Percentiles rank a stretch among this genome's conserved stretches.
Conservation (phyloP, 1,284 basidiomycete genomes). For the Heterobasidion parviporum region DNA sequence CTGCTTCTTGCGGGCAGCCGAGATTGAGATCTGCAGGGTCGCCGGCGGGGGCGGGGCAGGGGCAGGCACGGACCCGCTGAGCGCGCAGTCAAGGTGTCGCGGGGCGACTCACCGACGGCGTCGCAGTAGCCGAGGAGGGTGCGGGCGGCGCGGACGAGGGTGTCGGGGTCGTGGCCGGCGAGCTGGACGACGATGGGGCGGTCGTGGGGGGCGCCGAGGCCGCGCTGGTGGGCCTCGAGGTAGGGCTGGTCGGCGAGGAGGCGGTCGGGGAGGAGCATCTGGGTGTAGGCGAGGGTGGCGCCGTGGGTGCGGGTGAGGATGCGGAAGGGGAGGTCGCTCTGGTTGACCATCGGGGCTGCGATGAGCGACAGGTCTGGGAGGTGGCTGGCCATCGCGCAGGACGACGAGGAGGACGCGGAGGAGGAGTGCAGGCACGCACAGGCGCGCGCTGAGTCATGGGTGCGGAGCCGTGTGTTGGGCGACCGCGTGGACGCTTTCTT, state of each 20-base stretch:
- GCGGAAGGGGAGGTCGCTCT: constrained; percentile 67
- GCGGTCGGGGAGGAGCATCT: constrained; percentile 58
- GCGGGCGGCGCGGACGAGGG: constrained; percentile 47
- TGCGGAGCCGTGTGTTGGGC: no score
- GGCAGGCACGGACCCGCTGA: neutral
- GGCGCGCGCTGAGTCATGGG: no score
- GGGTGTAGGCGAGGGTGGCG: constrained; percentile 58
- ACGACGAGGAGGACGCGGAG: no score
- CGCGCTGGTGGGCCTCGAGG: constrained; percentile 47
- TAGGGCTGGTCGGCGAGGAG: constrained; percentile 55
- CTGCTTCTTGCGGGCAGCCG: constrained; percentile 67
- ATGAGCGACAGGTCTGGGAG: constrained; percentile 10
- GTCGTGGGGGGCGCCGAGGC: constrained; percentile 25
- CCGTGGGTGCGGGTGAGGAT: constrained; percentile 48
- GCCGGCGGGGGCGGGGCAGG: constrained; percentile 8
- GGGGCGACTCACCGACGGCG: constrained; percentile 42
- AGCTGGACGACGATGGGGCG: constrained; percentile 62
- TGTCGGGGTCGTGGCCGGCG: constrained; percentile 58
- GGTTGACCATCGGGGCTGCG: constrained; percentile 63
- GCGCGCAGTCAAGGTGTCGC: neutral
- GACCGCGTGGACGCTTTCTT: no score
- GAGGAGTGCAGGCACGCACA: no score
- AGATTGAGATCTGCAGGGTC: constrained; percentile 40
- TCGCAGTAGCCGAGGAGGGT: constrained; percentile 51
- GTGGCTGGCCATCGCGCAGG: no score